Percentiles rank a stretch among this genome's conserved stretches.
phyloP scores from a whole-genome alignment of 2,329 filamentous ascomycete species.

The Coniochaeta sp. region DNA sequence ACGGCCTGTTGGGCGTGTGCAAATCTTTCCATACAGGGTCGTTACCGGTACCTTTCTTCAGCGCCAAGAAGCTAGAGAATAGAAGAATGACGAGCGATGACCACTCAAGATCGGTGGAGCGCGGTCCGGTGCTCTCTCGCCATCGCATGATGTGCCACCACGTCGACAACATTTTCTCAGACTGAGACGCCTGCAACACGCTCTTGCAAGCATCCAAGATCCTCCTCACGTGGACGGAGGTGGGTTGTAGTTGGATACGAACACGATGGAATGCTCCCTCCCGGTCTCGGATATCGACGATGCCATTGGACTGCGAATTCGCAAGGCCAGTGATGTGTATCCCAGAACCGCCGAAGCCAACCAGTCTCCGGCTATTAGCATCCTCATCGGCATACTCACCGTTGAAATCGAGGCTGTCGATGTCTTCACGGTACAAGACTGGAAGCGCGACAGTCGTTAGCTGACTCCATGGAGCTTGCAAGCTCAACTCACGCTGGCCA shows the following conservation, averaged over 20 bases:
- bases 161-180: conserved; percentile 54
- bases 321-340: conserved; percentile 46
- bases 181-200: conserved; percentile 50
- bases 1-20: conserved; percentile 20
- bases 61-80: conserved; percentile 54
- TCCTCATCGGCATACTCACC: conserved; percentile 47
- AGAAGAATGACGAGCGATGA: conserved; percentile 58
- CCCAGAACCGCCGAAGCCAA: conserved; percentile 37
- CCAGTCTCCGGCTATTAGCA: conserved; percentile 33
- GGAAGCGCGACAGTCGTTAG: conserved; percentile 61
- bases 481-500: conserved; percentile 58
- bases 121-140: conserved; percentile 34
- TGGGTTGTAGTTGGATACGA: conserved; percentile 59
- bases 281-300: conserved; percentile 60
- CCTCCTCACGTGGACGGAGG: conserved; percentile 51
- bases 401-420: conserved; percentile 49
- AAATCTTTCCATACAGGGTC: neutral
- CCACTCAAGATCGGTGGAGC: conserved; percentile 55
- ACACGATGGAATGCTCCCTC: conserved; percentile 57
- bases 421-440: conserved; percentile 49
- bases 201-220: conserved; percentile 56
- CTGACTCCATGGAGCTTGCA: conserved; percentile 70
- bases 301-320: conserved; percentile 49
- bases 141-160: conserved; percentile 73
- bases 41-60: conserved; percentile 28